phyloP scores from a whole-genome alignment of 495 filamentous ascomycete genomes.

The Aspergillus baeticus region DNA sequence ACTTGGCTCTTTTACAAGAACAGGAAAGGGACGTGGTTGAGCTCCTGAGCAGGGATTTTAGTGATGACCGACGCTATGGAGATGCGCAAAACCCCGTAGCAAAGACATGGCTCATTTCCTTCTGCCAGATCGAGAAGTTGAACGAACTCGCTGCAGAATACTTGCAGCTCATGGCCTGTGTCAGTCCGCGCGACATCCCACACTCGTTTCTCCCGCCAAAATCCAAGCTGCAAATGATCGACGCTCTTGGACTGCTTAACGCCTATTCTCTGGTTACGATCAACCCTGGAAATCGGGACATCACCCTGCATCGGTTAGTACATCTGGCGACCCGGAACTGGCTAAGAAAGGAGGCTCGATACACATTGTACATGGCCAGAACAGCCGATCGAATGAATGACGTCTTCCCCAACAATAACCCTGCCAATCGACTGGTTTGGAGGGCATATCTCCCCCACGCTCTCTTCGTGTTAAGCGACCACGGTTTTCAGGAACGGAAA shows the following conservation, averaged over 20 bases:
- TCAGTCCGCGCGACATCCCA: slow-evolving; percentile 30
- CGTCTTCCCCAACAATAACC: neutral
- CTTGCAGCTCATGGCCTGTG: slow-evolving; percentile 42
- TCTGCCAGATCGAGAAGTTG: slow-evolving; percentile 40
- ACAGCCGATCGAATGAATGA: neutral
- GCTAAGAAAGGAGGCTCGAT: neutral
- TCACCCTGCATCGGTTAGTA: slow-evolving; percentile 24
- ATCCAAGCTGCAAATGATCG: slow-evolving; percentile 2
- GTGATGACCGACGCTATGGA: slow-evolving; percentile 34
- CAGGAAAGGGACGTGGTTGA: slow-evolving; percentile 36
- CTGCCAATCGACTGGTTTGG: neutral
- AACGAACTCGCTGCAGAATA: slow-evolving; percentile 32
- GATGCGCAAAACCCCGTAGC: slow-evolving; percentile 49
- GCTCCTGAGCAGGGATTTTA: slow-evolving; percentile 51
- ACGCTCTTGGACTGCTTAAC: slow-evolving; percentile 21
- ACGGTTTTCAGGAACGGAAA: neutral
- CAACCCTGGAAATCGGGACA: neutral
- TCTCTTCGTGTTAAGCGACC: neutral
- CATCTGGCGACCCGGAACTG: slow-evolving; percentile 24
- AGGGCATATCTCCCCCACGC: slow-evolving; percentile 3
- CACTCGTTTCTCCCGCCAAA: slow-evolving; percentile 26
- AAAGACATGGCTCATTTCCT: slow-evolving; percentile 54
- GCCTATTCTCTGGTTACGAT: slow-evolving; percentile 22
- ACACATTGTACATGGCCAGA: neutral
- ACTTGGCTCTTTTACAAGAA: slow-evolving; percentile 42